phyloP scores from a whole-genome alignment of 768 basidiomycete genomes.

The Calocybe gangraenosa region DNA sequence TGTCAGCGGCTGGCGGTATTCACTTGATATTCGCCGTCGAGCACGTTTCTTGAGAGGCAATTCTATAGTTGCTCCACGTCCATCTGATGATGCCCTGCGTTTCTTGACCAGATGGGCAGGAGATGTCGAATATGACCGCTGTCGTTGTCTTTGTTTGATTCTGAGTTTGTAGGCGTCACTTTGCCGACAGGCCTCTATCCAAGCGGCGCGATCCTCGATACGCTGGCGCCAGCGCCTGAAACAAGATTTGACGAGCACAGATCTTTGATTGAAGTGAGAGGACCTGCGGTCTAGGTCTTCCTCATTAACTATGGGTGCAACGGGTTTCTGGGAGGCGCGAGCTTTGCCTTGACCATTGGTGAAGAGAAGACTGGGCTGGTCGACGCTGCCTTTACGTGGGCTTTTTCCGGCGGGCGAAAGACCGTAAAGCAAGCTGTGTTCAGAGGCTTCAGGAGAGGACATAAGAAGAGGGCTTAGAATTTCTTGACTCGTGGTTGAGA shows the following conservation, averaged over 20 bases:
- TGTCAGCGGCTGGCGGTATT: conserved; percentile 50
- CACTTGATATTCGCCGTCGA: conserved; percentile 34
- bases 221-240: conserved; percentile 47
- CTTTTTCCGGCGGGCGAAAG: background rate
- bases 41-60: conserved; percentile 35
- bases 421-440: conserved; percentile 7
- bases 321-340: background rate
- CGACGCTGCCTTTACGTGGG: background rate
- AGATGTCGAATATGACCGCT: conserved; percentile 2
- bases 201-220: conserved; percentile 43
- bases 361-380: conserved; percentile 3
- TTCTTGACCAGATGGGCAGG: conserved; percentile 26
- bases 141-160: conserved; percentile 23
- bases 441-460: conserved; percentile 28
- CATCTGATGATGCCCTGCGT: conserved; percentile 23
- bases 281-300: conserved; percentile 37
- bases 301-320: conserved; percentile 19
- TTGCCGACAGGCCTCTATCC: conserved; percentile 56
- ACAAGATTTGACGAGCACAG: conserved; percentile 33
- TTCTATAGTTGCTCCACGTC: conserved; percentile 12
- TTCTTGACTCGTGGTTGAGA: conserved; percentile 24
- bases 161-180: conserved; percentile 61
- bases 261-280: conserved; percentile 35
- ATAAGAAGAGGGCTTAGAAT: conserved; percentile 41
- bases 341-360: conserved; percentile 6